Conservation (phyloP, 116 monocot species). For the Thalassia testudinum region DNA sequence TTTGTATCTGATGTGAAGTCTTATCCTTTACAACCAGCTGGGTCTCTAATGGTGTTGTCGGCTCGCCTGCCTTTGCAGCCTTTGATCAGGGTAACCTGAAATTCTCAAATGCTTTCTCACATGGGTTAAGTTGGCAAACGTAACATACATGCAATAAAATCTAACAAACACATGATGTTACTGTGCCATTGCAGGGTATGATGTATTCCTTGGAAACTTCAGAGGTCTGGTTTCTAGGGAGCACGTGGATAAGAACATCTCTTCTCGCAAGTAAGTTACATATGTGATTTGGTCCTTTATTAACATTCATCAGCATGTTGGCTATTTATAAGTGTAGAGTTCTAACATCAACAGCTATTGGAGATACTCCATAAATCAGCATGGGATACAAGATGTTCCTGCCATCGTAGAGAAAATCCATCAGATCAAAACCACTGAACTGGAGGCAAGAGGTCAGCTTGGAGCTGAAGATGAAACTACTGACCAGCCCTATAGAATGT, state of each 20-base stretch:
- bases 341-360: constrained; percentile 50
- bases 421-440: constrained; percentile 65
- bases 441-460: constrained; percentile 7
- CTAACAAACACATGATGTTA: not conserved
- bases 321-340: not conserved
- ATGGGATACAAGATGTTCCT: constrained; percentile 76
- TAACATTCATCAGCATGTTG: no score
- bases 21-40: constrained; percentile 38
- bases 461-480: constrained; percentile 10
- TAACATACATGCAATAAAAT: not conserved
- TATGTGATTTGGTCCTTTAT: not conserved
- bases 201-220: constrained; percentile 95
- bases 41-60: constrained; percentile 96
- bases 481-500: constrained; percentile 63
- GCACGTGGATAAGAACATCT: constrained; percentile 77
- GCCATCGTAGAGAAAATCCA: constrained; percentile 89
- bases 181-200: constrained; percentile 48
- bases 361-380: constrained; percentile 96
- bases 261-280: constrained; percentile 57
- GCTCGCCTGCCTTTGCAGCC: constrained; percentile 98
- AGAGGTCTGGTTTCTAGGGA: constrained; percentile 91
- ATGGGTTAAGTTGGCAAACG: no score
- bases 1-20: not conserved
- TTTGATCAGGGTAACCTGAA: constrained; percentile 86
- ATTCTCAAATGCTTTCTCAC: no score